Evolutionary conservation across 805 yeast genomes (phyloP).

Genomic region (Candida nemodendra): DNA sequence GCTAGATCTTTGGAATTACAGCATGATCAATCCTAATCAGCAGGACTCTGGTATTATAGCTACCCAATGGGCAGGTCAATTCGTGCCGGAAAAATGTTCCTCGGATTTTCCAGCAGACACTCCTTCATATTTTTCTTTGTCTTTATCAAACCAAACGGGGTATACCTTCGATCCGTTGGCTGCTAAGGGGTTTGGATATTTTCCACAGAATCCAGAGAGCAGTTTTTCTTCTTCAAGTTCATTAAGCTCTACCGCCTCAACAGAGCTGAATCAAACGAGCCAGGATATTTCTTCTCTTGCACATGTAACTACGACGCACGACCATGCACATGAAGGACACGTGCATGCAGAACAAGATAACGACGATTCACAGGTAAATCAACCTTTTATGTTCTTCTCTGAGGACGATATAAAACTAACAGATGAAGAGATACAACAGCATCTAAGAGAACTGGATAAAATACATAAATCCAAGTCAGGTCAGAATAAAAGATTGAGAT

Average conservation of each 20-base stretch:
- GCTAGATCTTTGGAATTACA: neutral
- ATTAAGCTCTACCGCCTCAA: neutral
- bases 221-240: neutral
- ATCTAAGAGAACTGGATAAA: neutral
- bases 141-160: neutral
- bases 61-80: neutral
- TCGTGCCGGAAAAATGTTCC: neutral
- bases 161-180: neutral
- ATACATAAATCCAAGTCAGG: neutral
- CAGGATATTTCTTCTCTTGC: neutral
- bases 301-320: neutral
- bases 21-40: neutral
- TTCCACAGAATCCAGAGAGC: neutral
- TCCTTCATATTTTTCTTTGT: neutral
- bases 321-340: neutral
- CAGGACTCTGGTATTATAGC: neutral
- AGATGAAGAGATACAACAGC: neutral
- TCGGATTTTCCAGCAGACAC: neutral
- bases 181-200: neutral
- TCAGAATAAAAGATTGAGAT: conserved; percentile 3
- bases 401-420: neutral
- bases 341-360: neutral
- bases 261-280: neutral
- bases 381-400: neutral
- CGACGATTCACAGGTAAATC: neutral